A percentile compares a stretch with the other conserved stretches of the same genome.
Evolutionary conservation across 805 yeast species (phyloP).

Genomic region (Ogataea henricii): DNA sequence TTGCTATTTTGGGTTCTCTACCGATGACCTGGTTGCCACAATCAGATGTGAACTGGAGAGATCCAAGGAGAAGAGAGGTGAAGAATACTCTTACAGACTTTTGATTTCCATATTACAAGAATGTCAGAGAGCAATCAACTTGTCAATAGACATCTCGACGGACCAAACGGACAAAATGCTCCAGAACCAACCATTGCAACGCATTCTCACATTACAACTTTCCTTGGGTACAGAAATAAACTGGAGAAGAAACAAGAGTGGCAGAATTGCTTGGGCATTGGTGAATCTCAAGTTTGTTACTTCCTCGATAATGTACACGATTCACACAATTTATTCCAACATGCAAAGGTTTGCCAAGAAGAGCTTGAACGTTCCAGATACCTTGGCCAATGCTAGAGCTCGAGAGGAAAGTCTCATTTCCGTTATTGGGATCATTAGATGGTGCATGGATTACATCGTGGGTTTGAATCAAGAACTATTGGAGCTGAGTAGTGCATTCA

Average conservation of each 20-base stretch:
- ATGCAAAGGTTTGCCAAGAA: conserved; percentile 60
- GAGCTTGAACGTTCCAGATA: conserved; percentile 51
- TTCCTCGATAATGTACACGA: conserved; percentile 65
- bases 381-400: conserved; percentile 38
- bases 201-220: conserved; percentile 68
- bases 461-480: conserved; percentile 73
- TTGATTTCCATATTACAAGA: conserved; percentile 56
- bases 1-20: conserved; percentile 63
- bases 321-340: conserved; percentile 64
- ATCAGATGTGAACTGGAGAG: conserved; percentile 49
- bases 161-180: conserved; percentile 77
- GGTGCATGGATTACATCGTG: conserved; percentile 81
- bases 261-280: conserved; percentile 59
- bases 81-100: conserved; percentile 36
- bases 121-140: conserved; percentile 72
- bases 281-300: conserved; percentile 71
- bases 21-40: conserved; percentile 69
- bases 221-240: conserved; percentile 54
- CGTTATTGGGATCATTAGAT: conserved; percentile 75
- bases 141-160: conserved; percentile 66
- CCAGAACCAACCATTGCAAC: conserved; percentile 76
- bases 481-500: conserved; percentile 40
- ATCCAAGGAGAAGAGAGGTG: conserved; percentile 22
- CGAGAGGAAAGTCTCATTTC: conserved; percentile 66
- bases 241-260: conserved; percentile 42